Conservation (phyloP, 148 eudicot species). For the Heliosperma pusillum region DNA sequence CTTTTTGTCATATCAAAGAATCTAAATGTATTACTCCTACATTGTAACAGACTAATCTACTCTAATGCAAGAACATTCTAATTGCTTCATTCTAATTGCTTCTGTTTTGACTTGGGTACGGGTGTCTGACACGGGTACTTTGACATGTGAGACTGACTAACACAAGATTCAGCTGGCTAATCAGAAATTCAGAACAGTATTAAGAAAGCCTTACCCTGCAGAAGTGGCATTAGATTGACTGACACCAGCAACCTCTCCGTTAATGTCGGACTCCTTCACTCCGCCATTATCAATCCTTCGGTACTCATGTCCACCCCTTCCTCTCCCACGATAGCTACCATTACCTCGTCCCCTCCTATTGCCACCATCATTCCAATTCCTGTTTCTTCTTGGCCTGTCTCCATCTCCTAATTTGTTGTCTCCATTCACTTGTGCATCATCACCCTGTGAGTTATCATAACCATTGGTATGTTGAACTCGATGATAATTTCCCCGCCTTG, state of each 20-base stretch:
- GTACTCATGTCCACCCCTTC: slow-evolving; percentile 15
- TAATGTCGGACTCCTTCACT: slow-evolving; percentile 2
- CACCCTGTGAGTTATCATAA: neutral
- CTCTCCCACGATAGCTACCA: slow-evolving; percentile 12
- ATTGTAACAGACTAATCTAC: neutral
- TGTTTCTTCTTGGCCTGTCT: neutral
- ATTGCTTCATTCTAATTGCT: no score
- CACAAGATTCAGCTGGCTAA: neutral
- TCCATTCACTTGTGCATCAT: neutral
- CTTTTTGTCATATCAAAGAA: no score
- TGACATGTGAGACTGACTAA: neutral
- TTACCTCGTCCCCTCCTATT: slow-evolving; percentile 11
- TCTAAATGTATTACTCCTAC: no score
- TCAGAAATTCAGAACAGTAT: neutral
- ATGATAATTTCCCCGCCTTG: neutral
- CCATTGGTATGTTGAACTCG: neutral
- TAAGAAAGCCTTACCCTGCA: slow-evolving; percentile 18
- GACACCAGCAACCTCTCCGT: neutral
- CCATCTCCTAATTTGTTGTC: no score
- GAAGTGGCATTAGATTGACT: neutral
- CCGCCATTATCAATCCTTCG: slow-evolving; percentile 15
- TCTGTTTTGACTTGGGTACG: no score
- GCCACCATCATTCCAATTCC: neutral
- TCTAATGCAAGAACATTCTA: no score
- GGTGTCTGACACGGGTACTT: no score